Base-by-base conservation (phyloP, 495 filamentous ascomycete genomes). In the Tuber calosporum region DNA sequence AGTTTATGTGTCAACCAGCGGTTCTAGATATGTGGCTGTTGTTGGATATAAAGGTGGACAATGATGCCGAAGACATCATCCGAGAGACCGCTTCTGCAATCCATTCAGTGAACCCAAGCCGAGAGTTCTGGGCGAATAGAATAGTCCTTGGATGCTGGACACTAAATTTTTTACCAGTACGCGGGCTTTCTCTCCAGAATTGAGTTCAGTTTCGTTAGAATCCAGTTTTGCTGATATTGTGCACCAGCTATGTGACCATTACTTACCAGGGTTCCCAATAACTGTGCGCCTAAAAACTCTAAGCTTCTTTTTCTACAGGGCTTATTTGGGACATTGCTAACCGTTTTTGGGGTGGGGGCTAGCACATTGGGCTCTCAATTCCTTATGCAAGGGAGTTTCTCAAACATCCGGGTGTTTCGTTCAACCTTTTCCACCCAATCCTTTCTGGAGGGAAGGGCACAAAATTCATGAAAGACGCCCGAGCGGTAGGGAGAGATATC, bases 41-140 rank as follows among this genome's bases (percentile, higher is more conserved):
- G 66, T 85, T 98, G 0, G 94, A 98, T 81, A 92, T 98, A 79
- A 98, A 98, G 83, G 89, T 92, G 19, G 86, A 90, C 79, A 90
- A 96, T 78, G 86, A 94, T 74, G 84, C 91, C 5, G 86, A 88
- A 8, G 83, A 86, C n/a, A 84, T 97, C 17, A 88, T 97, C 82
- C 82, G 85, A 62, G 81, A 87, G 20, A 88, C 91, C 20, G 88
- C 88, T 6, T 78, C 88, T 58, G 88, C 90, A 0, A 84, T 96
- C 41, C 81, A 81, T 19, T 84, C 84, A 2, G 87, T 89, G 0
- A 82, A 83, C 1, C n/a, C 77, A 79, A 68, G 82, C 38, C 73
- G 82, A 48, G 76, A 84, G 77, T 85, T 87, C 11, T 97, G 94
- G 94, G 83, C 84, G 22, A 82, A 89, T 67, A 87, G 94, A 40